phyloP scores from a whole-genome alignment of 2,329 filamentous ascomycete genomes.

The Fusarium lateritium region DNA sequence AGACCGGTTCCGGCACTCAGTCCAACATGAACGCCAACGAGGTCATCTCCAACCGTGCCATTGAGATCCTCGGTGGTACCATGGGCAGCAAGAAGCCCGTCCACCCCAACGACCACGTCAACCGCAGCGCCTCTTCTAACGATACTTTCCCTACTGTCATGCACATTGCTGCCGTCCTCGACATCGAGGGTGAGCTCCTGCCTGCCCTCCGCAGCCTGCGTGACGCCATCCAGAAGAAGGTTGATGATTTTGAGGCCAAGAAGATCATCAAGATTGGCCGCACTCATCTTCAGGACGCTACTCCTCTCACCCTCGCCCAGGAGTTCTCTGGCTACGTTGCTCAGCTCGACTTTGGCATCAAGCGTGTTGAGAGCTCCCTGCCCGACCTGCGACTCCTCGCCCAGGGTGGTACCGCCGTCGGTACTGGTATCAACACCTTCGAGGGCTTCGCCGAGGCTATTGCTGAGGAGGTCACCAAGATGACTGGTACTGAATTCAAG shows the following conservation, averaged over 20 bases:
- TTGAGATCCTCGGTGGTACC: conserved; percentile 93
- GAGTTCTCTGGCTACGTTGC: conserved; percentile 98
- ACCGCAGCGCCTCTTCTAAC: conserved; percentile 98
- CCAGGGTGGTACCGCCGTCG: conserved; percentile 96
- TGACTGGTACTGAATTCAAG: conserved; percentile 94
- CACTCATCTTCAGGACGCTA: conserved; percentile 97
- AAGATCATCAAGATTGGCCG: conserved; percentile 99
- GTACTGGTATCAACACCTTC: conserved; percentile 97
- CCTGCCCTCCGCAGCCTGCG: conserved; percentile 87
- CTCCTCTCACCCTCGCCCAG: conserved; percentile 93
- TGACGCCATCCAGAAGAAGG: conserved; percentile 88
- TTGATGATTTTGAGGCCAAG: conserved; percentile 85
- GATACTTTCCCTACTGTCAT: conserved; percentile 99
- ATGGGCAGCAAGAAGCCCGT: conserved; percentile 99
- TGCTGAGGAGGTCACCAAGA: conserved; percentile 89
- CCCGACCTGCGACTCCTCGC: conserved; percentile 89
- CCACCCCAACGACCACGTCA: conserved; percentile 99
- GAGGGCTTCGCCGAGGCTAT: conserved; percentile 95
- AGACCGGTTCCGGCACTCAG: conserved; percentile 98
- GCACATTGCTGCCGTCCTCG: conserved; percentile 98
- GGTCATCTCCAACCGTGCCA: conserved; percentile 98
- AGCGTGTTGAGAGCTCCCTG: conserved; percentile 85
- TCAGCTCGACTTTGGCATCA: conserved; percentile 91
- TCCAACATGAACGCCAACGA: conserved; percentile 99
- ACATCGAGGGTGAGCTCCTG: conserved; percentile 88